Percentiles rank a stretch among this genome's conserved stretches.
Conservation (phyloP, 768 basidiomycete species). For the Cubamyces sp. region DNA sequence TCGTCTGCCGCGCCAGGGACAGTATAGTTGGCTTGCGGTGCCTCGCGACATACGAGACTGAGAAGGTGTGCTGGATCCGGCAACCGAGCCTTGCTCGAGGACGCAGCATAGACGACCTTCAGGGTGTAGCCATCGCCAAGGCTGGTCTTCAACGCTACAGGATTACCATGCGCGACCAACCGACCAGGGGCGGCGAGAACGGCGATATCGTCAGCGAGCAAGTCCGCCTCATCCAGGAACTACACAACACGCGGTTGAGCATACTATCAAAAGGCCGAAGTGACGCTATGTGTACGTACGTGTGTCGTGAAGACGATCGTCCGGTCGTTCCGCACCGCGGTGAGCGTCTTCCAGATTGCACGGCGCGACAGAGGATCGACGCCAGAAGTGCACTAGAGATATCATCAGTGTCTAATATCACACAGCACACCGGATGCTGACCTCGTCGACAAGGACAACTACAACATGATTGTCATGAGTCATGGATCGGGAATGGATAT, state of each 20-base stretch:
- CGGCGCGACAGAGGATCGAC: slow-evolving; percentile 82
- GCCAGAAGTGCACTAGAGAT: slow-evolving; percentile 64
- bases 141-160: slow-evolving; percentile 69
- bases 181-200: slow-evolving; percentile 80
- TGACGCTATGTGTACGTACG: slow-evolving; percentile 53
- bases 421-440: not conserved
- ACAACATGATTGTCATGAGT: slow-evolving; percentile 39
- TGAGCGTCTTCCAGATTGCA: slow-evolving; percentile 77
- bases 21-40: too few relatives aligned
- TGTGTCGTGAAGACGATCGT: slow-evolving; percentile 82
- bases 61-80: slow-evolving; percentile 30
- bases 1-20: too few relatives aligned
- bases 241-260: slow-evolving; percentile 39
- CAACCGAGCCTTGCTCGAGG: slow-evolving; percentile 31
- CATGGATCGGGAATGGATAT: slow-evolving; percentile 28
- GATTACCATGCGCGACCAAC: slow-evolving; percentile 72
- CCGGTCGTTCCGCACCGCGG: slow-evolving; percentile 63
- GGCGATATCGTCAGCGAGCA: slow-evolving; percentile 76
- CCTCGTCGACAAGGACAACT: slow-evolving; percentile 35
- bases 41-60: slow-evolving; percentile 17
- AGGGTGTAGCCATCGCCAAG: slow-evolving; percentile 76
- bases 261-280: not conserved
- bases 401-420: not conserved
- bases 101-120: slow-evolving; percentile 64
- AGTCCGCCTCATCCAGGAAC: slow-evolving; percentile 81